Conservation (phyloP, 306 rosid species). For the Hylodesmum podocarpum region DNA sequence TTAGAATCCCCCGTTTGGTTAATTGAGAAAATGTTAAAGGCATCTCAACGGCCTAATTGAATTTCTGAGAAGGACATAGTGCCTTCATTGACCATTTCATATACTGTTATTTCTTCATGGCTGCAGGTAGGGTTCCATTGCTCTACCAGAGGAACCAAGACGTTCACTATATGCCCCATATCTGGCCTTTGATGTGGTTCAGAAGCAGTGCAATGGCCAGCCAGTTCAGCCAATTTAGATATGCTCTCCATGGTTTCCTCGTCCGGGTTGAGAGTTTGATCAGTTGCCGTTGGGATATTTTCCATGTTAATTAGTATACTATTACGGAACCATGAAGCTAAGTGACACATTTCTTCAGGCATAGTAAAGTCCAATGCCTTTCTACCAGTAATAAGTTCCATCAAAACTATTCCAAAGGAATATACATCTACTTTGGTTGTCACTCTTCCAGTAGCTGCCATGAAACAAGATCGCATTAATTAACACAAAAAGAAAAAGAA, state of each 20-base stretch:
- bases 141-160: slow-evolving; percentile 70
- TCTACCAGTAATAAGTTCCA: background rate
- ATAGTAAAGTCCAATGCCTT: background rate
- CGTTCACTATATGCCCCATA: slow-evolving; percentile 84
- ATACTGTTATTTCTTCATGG: too few relatives aligned
- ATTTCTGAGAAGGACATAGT: too few relatives aligned
- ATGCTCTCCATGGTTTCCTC: background rate
- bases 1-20: background rate
- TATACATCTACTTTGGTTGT: background rate
- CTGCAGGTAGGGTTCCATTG: slow-evolving; percentile 61
- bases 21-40: background rate
- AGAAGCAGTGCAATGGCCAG: slow-evolving; percentile 81
- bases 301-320: background rate
- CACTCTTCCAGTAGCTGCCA: background rate
- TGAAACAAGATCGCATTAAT: background rate
- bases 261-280: background rate
- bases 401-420: background rate
- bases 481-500: too few relatives aligned
- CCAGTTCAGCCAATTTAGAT: slow-evolving; percentile 44
- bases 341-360: background rate
- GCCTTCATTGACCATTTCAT: too few relatives aligned
- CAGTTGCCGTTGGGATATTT: background rate
- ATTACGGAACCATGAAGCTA: background rate
- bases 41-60: too few relatives aligned
- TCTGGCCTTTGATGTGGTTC: slow-evolving; percentile 88